phyloP scores from a whole-genome alignment of 495 filamentous ascomycete genomes.

The Penicillium lagena region DNA sequence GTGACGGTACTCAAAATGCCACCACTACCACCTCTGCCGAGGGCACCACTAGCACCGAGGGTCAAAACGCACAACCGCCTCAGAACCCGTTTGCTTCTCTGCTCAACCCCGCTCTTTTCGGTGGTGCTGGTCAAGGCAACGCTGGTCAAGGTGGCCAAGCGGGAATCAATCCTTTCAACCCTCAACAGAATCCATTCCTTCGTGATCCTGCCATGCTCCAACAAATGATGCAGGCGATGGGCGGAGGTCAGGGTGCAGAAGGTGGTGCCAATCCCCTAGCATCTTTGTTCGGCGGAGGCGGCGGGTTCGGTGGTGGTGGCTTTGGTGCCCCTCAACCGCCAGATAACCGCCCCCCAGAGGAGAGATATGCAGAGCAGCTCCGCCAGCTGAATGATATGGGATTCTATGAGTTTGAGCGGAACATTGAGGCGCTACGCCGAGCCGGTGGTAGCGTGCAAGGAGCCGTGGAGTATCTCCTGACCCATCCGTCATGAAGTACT shows the following conservation, averaged over 20 bases:
- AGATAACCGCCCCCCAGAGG: slow-evolving; percentile 88
- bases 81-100: slow-evolving; percentile 50
- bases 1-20: slow-evolving; percentile 12
- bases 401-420: slow-evolving; percentile 93
- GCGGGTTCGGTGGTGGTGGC: slow-evolving; percentile 18
- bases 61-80: slow-evolving; percentile 21
- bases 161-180: slow-evolving; percentile 39
- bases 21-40: slow-evolving; percentile 15
- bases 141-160: slow-evolving; percentile 18
- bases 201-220: slow-evolving; percentile 42
- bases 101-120: slow-evolving; percentile 41
- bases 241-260: slow-evolving; percentile 22
- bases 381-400: slow-evolving; percentile 98
- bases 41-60: slow-evolving; percentile 16
- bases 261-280: slow-evolving; percentile 29
- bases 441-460: slow-evolving; percentile 93
- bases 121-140: slow-evolving; percentile 4
- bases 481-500: slow-evolving; percentile 21
- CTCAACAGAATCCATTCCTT: slow-evolving; percentile 40
- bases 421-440: slow-evolving; percentile 80
- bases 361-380: slow-evolving; percentile 84
- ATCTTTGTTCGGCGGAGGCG: slow-evolving; percentile 35
- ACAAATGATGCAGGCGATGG: slow-evolving; percentile 43
- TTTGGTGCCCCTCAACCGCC: slow-evolving; percentile 42
- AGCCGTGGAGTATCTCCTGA: slow-evolving; percentile 71